These are phyloP conservation scores for Cladophialophora psammophila DNA, from an alignment of 2,329 filamentous ascomycete species.

Conservation along the genomic window DNA sequence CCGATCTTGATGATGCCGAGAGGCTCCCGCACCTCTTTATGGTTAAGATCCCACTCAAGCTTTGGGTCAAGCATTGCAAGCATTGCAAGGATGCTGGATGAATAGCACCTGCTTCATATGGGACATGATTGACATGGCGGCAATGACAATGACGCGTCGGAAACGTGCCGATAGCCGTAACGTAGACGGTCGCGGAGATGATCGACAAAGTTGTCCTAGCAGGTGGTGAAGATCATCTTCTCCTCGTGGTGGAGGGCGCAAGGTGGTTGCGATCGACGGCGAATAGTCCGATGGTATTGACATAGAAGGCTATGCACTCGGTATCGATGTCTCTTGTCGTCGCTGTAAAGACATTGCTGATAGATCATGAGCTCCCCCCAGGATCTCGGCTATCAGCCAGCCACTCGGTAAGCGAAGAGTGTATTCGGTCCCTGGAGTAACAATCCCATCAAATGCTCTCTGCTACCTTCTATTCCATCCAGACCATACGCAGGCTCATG, in stretches of 20 bases:
- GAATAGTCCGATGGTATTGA: too few relatives aligned
- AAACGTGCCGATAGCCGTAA: background rate
- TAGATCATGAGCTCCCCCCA: too few relatives aligned
- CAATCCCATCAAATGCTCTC: too few relatives aligned
- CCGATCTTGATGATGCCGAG: background rate
- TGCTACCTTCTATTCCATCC: background rate
- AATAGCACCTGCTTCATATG: slow-evolving; percentile 3
- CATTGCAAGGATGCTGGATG: background rate
- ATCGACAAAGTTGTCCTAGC: background rate
- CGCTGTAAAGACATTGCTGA: too few relatives aligned
- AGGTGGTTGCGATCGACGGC: too few relatives aligned
- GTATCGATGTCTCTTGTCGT: too few relatives aligned
- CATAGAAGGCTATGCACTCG: too few relatives aligned
- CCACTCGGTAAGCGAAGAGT: too few relatives aligned
- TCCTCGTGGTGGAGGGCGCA: too few relatives aligned
- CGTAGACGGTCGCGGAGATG: background rate
- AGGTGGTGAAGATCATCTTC: too few relatives aligned
- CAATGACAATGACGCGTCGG: slow-evolving; percentile 13
- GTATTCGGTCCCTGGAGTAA: too few relatives aligned
- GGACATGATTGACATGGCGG: slow-evolving; percentile 7
- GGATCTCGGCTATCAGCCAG: too few relatives aligned
- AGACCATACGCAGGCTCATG: background rate
- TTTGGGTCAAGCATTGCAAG: slow-evolving; percentile 17
- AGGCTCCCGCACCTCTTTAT: background rate
- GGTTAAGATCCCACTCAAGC: slow-evolving; percentile 6